Evolutionary conservation across 176 grass and related monocot species (phyloP).

Genomic region (Themeda triandra): DNA sequence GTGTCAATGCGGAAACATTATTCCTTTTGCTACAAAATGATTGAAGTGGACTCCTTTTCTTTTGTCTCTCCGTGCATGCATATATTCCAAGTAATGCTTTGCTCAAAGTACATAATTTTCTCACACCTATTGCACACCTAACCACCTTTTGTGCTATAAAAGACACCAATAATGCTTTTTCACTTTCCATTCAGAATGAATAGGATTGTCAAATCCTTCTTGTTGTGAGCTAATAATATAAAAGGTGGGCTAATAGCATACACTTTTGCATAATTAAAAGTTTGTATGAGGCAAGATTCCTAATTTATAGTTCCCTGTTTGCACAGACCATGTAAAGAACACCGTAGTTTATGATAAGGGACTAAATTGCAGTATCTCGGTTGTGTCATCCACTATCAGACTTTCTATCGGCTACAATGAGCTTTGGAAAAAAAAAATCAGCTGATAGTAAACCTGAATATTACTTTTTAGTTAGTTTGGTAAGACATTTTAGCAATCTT

Average conservation of each 20-base stretch:
- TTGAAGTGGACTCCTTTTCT: constrained; percentile 35
- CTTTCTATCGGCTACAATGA: neutral
- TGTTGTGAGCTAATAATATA: constrained; percentile 17
- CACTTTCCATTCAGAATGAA: constrained; percentile 24
- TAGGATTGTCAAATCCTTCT: constrained; percentile 53
- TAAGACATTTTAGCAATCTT: neutral
- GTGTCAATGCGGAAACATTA: constrained; percentile 24
- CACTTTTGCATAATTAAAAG: constrained; percentile 3
- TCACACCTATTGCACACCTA: constrained; percentile 40
- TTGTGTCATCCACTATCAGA: neutral
- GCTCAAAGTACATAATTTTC: constrained; percentile 31
- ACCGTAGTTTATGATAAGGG: neutral
- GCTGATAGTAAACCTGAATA: constrained; percentile 1
- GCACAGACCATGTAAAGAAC: neutral
- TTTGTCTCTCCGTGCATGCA: constrained; percentile 45
- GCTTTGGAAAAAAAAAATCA: constrained; percentile 14
- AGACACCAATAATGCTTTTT: constrained; percentile 13
- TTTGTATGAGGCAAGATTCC: too few species aligned
- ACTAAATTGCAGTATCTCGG: constrained; percentile 1
- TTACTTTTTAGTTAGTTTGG: neutral
- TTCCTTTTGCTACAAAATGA: constrained; percentile 35
- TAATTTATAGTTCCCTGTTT: too few species aligned
- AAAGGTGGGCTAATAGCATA: constrained; percentile 13
- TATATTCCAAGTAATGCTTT: constrained; percentile 84
- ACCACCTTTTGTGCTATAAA: constrained; percentile 3